phyloP scores from a whole-genome alignment of 179 eudicot genomes.

The Actinidia polygama region DNA sequence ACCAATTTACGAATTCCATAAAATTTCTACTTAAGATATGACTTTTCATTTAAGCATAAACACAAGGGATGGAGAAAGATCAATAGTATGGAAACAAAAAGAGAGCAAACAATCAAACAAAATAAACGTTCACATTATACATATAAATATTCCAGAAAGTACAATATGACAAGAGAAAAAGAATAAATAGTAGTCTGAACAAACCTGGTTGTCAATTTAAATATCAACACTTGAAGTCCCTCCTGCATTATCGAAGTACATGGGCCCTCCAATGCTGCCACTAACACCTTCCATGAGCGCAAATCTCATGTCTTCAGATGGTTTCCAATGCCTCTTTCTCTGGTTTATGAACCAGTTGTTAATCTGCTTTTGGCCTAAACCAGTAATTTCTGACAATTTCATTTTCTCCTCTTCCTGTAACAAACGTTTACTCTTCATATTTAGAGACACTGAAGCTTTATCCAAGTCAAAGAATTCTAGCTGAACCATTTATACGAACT shows the following conservation, averaged over 20 bases:
- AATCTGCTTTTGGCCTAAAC: conserved; percentile 88
- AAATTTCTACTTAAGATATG: not conserved
- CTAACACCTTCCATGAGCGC: conserved; percentile 73
- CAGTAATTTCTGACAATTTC: conserved; percentile 71
- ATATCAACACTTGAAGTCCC: conserved; percentile 33
- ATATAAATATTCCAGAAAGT: not conserved
- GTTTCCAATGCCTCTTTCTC: conserved; percentile 92
- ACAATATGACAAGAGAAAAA: not conserved
- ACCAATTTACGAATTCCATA: not conserved
- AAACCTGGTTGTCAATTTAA: conserved; percentile 19
- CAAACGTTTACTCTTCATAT: not conserved
- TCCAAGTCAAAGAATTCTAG: not conserved
- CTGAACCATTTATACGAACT: not conserved
- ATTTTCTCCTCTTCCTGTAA: conserved; percentile 83
- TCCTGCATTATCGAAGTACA: conserved; percentile 32
- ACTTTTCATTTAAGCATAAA: not conserved
- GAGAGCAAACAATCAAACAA: not conserved
- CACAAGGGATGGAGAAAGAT: not conserved
- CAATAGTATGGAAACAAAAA: not conserved
- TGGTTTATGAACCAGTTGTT: conserved; percentile 95
- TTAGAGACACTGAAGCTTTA: conserved; percentile 3
- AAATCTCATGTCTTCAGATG: conserved; percentile 81
- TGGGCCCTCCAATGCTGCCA: conserved; percentile 31
- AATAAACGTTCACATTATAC: not conserved
- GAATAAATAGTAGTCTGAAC: not conserved